Base-by-base conservation (phyloP, 306 rosid genomes). In the Oemleria cerasiformis region DNA sequence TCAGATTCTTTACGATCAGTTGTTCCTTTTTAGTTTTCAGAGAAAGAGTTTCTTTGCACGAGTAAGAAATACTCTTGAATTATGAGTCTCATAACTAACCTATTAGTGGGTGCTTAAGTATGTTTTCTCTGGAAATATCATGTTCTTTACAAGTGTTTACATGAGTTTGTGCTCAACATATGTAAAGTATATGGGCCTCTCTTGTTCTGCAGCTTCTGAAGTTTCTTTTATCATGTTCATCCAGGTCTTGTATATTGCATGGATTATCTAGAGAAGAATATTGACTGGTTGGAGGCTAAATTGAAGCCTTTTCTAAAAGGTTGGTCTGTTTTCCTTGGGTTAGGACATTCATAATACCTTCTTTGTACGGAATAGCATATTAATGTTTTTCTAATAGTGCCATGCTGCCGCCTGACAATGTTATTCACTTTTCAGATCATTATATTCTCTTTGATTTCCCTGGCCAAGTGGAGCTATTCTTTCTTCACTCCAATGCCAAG, bases 401-500 rank as follows among this genome's bases (percentile, higher is more conserved):
- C 25, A 54, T 21, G 36, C 16, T 74, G 41, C 48, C 58, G 38
- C 42, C 70, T 76, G 38, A 66, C 77, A 57, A 68, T 83, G 57
- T 12, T 70, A 74, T 68, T 67, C 51, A 72, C 48, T 73, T 74
- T 84, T 85, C 91, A 94, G 98, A 91, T 91, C 97, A 86, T 71
- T 94, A 94, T 81, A 80, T 94, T 65, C 98, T 94, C 73, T 94
- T 94, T 86, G 98, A 94, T 85, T 91, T 94, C 77, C 98, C 98
- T 14, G 97, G 97, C 50, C 98, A 94, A 85, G 98, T 91, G 64
- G 97, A 94, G 79, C 83, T 94, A 14, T 94, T 94, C 83, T 86
- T 85, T 49, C 92, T 94, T 78, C 92, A 94, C 77, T 82, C 97
- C 71, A 94, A 81, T 64, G 95, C 96, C 80, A 94, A 89, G 84